These are phyloP conservation scores for Echria macrotheca DNA, from an alignment of 495 filamentous ascomycete genomes.

Conservation along the genomic window DNA sequence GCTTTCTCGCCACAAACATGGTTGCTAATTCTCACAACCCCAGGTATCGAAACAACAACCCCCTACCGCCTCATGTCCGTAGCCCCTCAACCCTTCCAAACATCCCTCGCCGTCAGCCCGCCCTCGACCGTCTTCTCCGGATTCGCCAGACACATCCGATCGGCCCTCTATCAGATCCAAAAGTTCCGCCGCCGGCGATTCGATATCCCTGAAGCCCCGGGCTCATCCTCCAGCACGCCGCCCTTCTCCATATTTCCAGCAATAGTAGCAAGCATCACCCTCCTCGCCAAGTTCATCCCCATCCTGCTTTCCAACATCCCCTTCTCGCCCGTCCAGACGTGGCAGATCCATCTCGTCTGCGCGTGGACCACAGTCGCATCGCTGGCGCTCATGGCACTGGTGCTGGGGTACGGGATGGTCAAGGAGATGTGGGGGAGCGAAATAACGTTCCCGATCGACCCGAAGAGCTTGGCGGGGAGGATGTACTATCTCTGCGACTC, in stretches of 20 bases:
- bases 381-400: background rate
- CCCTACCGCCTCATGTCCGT: background rate
- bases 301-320: constrained; percentile 1
- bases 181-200: too few relatives aligned
- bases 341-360: constrained; percentile 4
- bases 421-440: background rate
- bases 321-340: constrained; percentile 5
- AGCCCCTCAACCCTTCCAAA: background rate
- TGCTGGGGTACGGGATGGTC: constrained; percentile 1
- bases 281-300: constrained; percentile 5
- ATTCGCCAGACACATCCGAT: too few relatives aligned
- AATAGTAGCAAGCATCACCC: background rate
- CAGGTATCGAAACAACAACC: background rate
- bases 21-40: background rate
- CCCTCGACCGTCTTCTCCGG: constrained; percentile 5
- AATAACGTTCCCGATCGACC: constrained; percentile 5
- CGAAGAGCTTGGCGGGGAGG: background rate
- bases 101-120: background rate
- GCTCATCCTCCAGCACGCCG: too few relatives aligned
- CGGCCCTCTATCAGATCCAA: too few relatives aligned
- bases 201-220: too few relatives aligned
- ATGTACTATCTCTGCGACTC: constrained; percentile 8
- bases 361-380: background rate
- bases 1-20: background rate
- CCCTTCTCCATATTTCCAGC: background rate